Evolutionary conservation across 331 rosid species (phyloP), one percentile per base, ranked within the genome.

Genomic region (Erythrophleum ivorense): DNA sequence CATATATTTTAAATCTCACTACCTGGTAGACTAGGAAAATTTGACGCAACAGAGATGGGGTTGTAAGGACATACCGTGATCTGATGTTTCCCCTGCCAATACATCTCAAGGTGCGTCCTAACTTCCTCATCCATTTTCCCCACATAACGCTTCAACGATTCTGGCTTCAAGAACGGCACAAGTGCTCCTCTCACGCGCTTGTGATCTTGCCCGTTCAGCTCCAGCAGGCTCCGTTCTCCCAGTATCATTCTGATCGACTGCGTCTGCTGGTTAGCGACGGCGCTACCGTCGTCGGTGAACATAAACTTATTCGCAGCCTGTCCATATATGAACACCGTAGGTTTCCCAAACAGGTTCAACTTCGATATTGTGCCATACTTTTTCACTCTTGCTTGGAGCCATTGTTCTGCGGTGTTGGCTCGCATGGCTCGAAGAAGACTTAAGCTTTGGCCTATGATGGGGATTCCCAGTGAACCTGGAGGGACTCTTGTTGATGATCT

Each of bases 321-420:
- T 62, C 97, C 98, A 9, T 83, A 60, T 6, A 94, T 53, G 65
- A 94, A 87, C 16, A 94, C 89, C 4, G 94, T 85, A 16, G 98
- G 97, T 45, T 84, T 92, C 6, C 97, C 97, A 19, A 92, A 91
- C 0, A 94, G 90, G 69, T 87, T 86, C 31, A 94, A 84, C 87
- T 90, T 94, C 21, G 94, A 94, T 63, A 91, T 19, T 11, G 91
- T 90, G 29, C 97, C 97, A n/a, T 90, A 88, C 85, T 87, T 91
- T 15, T 9, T 68, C 18, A 90, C 86, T 78, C 97, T 90, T 5
- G 77, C 71, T 40, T 75, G 33, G 9, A 81, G 78, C 94, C 91
- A 88, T 73, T 86, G 29, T 19, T 90, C 91, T 7, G 87, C 86
- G 1, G 86, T 85, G 82, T 90, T 90, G 40, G 78, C 73, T 10